Base-by-base conservation (phyloP, 202 grass and related monocot species). In the Musa balbisiana region DNA sequence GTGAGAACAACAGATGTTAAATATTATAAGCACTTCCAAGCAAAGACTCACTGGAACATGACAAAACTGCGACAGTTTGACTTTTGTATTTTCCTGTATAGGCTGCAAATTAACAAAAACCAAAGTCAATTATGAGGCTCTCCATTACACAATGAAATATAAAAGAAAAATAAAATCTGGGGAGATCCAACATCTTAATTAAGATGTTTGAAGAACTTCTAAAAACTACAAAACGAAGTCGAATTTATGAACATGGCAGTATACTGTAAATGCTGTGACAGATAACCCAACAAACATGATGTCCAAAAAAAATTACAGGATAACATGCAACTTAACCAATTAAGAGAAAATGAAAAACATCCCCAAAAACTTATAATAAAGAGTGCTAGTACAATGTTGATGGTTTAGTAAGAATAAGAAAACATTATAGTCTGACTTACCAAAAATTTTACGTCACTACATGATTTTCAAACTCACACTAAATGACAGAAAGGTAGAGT, bases 11-110 rank as follows among this genome's bases (percentile, higher is more conserved):
- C 3, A 63, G 76, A 71, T 3, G 17, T 60, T 55, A 49, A 71
- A 75, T 26, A 79, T 27, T 16, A 27, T 22, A 77, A 76, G 55
- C 25, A 24, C 55, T 84, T 80, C 22, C 16, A 53, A 76, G 68
- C 27, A 69, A 66, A 52, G 80, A 27, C 91, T 83, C 86, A 98
- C 95, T 75, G 95, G 89, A 4, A 98, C 95, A 88, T 98, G 95
- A 73, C 95, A 98, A 81, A 98, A 98, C 83, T 98, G 91, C 60
- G 91, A 98, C 79, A 98, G 95, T 81, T 98, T 98, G 69, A 91
- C 88, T 72, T 92, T 98, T 6, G 90, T 90, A 19, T 74, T 92
- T 75, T 84, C 91, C 50, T 83, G 80, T 87, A 98, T 76, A 72
- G 95, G 91, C 95, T 98, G 85, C 84, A 82, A 84, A 59, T 79